Percentiles rank a stretch among this genome's conserved stretches.
Evolutionary conservation across 306 rosid species (phyloP).

Genomic region (Macrotyloma uniflorum): DNA sequence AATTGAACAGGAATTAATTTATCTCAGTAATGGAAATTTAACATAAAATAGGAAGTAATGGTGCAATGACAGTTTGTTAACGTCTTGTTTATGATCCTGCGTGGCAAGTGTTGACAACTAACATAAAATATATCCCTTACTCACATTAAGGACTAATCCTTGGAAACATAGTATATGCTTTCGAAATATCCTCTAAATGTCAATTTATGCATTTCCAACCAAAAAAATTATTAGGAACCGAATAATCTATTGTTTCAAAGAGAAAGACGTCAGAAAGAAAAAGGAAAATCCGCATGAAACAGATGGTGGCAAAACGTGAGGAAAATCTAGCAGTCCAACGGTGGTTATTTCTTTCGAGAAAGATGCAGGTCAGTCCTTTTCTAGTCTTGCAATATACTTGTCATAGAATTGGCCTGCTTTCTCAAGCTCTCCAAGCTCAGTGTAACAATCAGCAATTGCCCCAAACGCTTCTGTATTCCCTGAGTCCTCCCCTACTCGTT

Average conservation of each 20-base stretch:
- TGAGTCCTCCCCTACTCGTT: constrained; percentile 84
- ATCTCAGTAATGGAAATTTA: background rate
- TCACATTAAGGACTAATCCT: background rate
- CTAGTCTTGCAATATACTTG: constrained; percentile 76
- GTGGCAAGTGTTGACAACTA: background rate
- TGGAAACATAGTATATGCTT: background rate
- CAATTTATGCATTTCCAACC: background rate
- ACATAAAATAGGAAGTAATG: background rate
- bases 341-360: background rate
- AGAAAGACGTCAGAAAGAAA: constrained; percentile 15
- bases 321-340: constrained; percentile 28
- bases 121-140: background rate
- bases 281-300: constrained; percentile 36
- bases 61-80: background rate
- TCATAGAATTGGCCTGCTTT: constrained; percentile 82
- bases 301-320: background rate
- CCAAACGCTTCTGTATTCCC: constrained; percentile 95
- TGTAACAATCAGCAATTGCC: constrained; percentile 96
- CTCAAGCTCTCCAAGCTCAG: constrained; percentile 97
- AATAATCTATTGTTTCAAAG: background rate
- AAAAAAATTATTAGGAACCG: background rate
- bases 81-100: background rate
- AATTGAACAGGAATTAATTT: background rate
- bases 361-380: constrained; percentile 57
- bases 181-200: background rate